These are phyloP conservation scores for Fusarium paranaense DNA, from an alignment of 2,329 filamentous ascomycete genomes.

Conservation along the genomic window DNA sequence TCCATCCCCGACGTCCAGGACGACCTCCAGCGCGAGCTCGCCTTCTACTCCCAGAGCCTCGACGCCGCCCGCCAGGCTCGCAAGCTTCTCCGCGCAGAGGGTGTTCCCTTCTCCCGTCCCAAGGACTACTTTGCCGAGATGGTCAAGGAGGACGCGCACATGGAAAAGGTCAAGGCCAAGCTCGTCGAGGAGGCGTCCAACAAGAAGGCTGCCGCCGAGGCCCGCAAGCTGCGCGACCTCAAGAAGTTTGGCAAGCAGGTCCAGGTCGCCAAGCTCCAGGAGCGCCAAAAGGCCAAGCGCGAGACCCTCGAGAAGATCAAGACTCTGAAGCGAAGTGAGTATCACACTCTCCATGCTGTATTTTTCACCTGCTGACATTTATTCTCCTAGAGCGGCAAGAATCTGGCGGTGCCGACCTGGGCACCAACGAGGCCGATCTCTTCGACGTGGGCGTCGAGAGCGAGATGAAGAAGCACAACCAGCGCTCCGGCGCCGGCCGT, in stretches of 20 bases:
- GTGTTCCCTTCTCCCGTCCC: conserved; percentile 86
- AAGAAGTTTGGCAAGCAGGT: conserved; percentile 99
- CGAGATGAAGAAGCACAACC: conserved; percentile 61
- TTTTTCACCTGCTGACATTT: conserved; percentile 39
- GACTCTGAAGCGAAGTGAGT: conserved; percentile 92
- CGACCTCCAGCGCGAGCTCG: conserved; percentile 90
- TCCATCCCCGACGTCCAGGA: conserved; percentile 87
- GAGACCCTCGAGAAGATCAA: conserved; percentile 97
- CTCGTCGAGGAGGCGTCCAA: conserved; percentile 89
- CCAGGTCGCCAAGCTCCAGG: conserved; percentile 94
- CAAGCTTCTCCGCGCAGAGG: conserved; percentile 81
- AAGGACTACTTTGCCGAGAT: conserved; percentile 99
- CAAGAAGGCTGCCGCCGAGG: conserved; percentile 93
- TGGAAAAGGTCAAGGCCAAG: conserved; percentile 96
- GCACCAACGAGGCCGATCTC: conserved; percentile 83
- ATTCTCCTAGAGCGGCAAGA: conserved; percentile 83
- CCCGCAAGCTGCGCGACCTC: conserved; percentile 89
- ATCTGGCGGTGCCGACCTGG: conserved; percentile 66
- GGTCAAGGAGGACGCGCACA: conserved; percentile 98
- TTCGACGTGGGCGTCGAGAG: conserved; percentile 91
- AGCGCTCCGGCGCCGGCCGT: conserved; percentile 54
- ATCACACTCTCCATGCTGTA: not conserved
- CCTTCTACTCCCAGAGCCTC: conserved; percentile 91
- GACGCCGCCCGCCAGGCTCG: conserved; percentile 82
- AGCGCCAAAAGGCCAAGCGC: conserved; percentile 91